Percentiles rank a stretch among this genome's conserved stretches.
Evolutionary conservation across 2,329 filamentous ascomycete genomes (phyloP).

Genomic region (Neofusicoccum kwambonambiense): DNA sequence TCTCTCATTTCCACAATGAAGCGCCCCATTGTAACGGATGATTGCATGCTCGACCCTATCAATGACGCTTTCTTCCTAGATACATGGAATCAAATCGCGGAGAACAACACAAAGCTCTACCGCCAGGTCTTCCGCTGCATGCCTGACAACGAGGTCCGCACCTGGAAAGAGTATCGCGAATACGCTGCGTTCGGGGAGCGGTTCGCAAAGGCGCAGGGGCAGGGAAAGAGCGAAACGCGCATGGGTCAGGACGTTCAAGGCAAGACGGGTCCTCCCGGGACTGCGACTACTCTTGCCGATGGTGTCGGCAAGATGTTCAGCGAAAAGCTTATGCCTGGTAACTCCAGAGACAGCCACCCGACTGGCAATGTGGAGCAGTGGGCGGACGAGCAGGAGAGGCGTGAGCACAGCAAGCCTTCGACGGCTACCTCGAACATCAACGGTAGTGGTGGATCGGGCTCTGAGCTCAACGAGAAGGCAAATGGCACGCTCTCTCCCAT

Average conservation of each 20-base stretch:
- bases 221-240: constrained; percentile 53
- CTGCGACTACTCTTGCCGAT: constrained; percentile 21
- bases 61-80: constrained; percentile 80
- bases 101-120: constrained; percentile 94
- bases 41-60: constrained; percentile 93
- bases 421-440: constrained; percentile 1
- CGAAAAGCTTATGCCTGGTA: neutral
- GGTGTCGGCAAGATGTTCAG: constrained; percentile 22
- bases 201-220: constrained; percentile 66
- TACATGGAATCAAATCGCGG: constrained; percentile 81
- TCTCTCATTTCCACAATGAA: constrained; percentile 64
- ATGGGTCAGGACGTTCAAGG: constrained; percentile 48
- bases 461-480: constrained; percentile 33
- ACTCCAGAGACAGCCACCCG: constrained; percentile 1
- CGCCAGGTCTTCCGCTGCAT: constrained; percentile 93
- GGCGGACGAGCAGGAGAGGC: constrained; percentile 39
- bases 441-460: constrained; percentile 3
- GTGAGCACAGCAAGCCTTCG: constrained; percentile 17
- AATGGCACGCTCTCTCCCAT: constrained; percentile 29
- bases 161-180: constrained; percentile 90
- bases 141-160: constrained; percentile 91
- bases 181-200: constrained; percentile 73
- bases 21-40: constrained; percentile 72
- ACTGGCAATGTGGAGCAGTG: constrained; percentile 37
- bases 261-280: constrained; percentile 51